Evolutionary conservation across 176 grass and related monocot species (phyloP).

Genomic region (Oryza longistaminata): DNA sequence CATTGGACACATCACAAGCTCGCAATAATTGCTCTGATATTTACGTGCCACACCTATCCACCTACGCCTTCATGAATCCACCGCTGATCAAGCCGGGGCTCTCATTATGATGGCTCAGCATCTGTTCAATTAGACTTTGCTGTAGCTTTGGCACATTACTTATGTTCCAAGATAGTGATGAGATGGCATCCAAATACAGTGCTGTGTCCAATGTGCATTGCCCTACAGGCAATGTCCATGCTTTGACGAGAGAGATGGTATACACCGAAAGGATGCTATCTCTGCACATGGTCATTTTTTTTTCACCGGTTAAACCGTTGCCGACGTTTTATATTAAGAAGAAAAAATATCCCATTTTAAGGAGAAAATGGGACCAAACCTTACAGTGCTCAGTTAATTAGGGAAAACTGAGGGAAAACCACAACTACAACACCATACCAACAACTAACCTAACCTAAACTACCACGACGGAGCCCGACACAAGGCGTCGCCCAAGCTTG

Average conservation of each 20-base stretch:
- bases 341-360: no score
- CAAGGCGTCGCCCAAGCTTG: no score
- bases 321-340: no score
- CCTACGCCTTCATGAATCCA: not conserved
- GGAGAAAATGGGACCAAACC: no score
- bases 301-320: no score
- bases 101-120: not conserved
- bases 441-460: no score
- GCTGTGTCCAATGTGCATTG: not conserved
- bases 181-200: not conserved
- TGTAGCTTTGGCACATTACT: not conserved
- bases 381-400: no score
- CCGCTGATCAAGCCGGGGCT: not conserved
- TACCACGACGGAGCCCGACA: no score
- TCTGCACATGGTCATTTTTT: not conserved
- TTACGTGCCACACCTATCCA: not conserved
- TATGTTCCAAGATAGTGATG: not conserved
- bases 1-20: not conserved
- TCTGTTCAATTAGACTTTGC: not conserved
- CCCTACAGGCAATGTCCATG: not conserved
- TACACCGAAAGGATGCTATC: not conserved
- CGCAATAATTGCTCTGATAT: slow-evolving; percentile 12
- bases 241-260: not conserved
- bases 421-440: no score
- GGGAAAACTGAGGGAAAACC: no score